A percentile compares a stretch with the other conserved stretches of the same genome.
Conservation (phyloP, 805 yeast genomes). For the Kodamaea laetipori region DNA sequence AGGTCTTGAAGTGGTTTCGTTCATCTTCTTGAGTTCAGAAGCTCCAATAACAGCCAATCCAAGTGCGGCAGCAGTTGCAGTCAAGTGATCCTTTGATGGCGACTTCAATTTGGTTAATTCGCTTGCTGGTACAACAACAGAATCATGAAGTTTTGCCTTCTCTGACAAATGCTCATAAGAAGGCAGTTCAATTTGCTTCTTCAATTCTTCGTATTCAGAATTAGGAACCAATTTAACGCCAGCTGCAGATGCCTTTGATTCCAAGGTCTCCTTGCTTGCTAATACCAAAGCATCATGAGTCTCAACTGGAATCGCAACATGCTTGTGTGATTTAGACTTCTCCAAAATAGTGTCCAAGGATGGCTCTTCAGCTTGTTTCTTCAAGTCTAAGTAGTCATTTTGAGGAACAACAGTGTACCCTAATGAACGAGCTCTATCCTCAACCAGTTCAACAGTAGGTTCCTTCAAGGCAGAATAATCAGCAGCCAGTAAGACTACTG, state of each 20-base stretch:
- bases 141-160: slow-evolving; percentile 8
- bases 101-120: slow-evolving; percentile 7
- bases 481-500: slow-evolving; percentile 14
- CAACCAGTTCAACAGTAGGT: slow-evolving; percentile 6
- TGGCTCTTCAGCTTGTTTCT: slow-evolving; percentile 8
- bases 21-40: slow-evolving; percentile 13
- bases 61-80: slow-evolving; percentile 26
- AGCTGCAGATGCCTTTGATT: slow-evolving; percentile 15
- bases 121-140: slow-evolving; percentile 10
- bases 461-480: slow-evolving; percentile 15
- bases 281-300: slow-evolving; percentile 21
- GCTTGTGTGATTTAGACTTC: background rate
- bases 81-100: slow-evolving; percentile 25
- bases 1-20: slow-evolving; percentile 19
- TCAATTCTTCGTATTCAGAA: background rate
- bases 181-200: slow-evolving; percentile 6
- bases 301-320: slow-evolving; percentile 16
- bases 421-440: slow-evolving; percentile 5
- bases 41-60: slow-evolving; percentile 22
- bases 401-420: slow-evolving; percentile 12
- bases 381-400: slow-evolving; percentile 14
- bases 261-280: slow-evolving; percentile 35
- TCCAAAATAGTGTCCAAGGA: slow-evolving; percentile 6
- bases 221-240: slow-evolving; percentile 3
- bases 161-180: slow-evolving; percentile 10